phyloP scores from a whole-genome alignment of 495 filamentous ascomycete genomes.

The Penicillium roqueforti region DNA sequence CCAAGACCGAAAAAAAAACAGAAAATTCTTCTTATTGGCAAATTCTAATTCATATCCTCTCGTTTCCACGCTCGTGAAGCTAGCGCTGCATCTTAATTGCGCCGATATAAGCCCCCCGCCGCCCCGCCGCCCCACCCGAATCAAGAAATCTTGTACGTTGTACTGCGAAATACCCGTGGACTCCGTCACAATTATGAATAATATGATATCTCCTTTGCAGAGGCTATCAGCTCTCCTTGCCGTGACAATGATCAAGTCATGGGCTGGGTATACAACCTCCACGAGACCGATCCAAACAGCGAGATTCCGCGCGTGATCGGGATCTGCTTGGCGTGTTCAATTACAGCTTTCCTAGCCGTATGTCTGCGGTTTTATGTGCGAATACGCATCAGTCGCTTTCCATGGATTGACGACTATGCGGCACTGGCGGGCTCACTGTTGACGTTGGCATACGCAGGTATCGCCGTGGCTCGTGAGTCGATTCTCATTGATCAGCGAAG shows the following conservation, averaged over 20 bases:
- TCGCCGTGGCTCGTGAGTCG: slow-evolving; percentile 26
- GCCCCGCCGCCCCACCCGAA: neutral
- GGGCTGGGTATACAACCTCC: slow-evolving; percentile 33
- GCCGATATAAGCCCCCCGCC: neutral
- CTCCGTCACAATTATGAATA: neutral
- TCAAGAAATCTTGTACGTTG: neutral
- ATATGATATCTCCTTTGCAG: neutral
- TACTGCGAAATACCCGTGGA: neutral
- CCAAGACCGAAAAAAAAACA: no score
- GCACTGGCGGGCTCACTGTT: slow-evolving; percentile 22
- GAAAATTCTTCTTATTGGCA: no score
- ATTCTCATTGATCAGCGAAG: neutral
- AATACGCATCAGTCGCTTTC: slow-evolving; percentile 10
- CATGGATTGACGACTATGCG: slow-evolving; percentile 30
- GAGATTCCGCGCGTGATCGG: slow-evolving; percentile 19
- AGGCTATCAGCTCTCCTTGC: neutral
- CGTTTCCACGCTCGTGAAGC: neutral
- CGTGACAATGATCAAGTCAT: slow-evolving; percentile 8
- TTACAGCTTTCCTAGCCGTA: slow-evolving; percentile 21
- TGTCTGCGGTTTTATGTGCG: slow-evolving; percentile 25
- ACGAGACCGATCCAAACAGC: slow-evolving; percentile 20
- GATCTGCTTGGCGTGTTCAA: slow-evolving; percentile 19
- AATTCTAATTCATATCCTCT: neutral
- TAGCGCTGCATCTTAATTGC: neutral
- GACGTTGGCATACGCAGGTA: slow-evolving; percentile 16